A percentile compares a stretch with the other conserved stretches of the same genome.
Evolutionary conservation across 176 grass and related monocot genomes (phyloP).

Genomic region (Canna indica): DNA sequence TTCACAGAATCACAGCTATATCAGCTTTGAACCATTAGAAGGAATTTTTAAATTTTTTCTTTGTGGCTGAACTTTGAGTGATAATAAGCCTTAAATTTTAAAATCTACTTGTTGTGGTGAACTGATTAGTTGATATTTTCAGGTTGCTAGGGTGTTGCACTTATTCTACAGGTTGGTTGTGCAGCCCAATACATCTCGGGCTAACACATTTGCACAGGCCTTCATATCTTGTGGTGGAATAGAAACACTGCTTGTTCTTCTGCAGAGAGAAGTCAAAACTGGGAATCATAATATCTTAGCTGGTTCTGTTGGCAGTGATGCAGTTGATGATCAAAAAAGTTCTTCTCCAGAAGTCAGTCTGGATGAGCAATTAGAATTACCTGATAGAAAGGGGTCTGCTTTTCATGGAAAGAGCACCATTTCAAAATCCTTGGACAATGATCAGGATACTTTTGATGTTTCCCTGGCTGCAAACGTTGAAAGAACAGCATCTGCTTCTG

Average conservation of each 20-base stretch:
- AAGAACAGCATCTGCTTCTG: slow-evolving; percentile 35
- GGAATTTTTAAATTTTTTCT: background rate
- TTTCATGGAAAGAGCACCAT: slow-evolving; percentile 28
- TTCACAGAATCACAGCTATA: background rate
- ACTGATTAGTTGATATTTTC: slow-evolving; percentile 28
- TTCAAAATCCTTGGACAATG: slow-evolving; percentile 26
- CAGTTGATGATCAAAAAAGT: slow-evolving; percentile 18
- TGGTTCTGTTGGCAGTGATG: slow-evolving; percentile 30
- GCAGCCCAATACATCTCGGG: slow-evolving; percentile 78
- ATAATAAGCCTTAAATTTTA: background rate
- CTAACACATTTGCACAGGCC: slow-evolving; percentile 76
- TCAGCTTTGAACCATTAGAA: background rate
- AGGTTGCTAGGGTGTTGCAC: slow-evolving; percentile 95
- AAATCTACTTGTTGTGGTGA: background rate
- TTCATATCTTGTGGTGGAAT: slow-evolving; percentile 79
- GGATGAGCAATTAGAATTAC: slow-evolving; percentile 32
- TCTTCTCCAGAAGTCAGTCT: slow-evolving; percentile 26
- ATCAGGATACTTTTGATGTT: slow-evolving; percentile 16
- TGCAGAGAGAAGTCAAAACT: slow-evolving; percentile 74
- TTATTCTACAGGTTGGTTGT: slow-evolving; percentile 91
- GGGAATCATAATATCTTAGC: slow-evolving; percentile 60
- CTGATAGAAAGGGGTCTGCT: slow-evolving; percentile 26
- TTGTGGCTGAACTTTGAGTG: background rate
- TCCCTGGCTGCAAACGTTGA: slow-evolving; percentile 30
- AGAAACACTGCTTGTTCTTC: slow-evolving; percentile 89